Base-by-base conservation (phyloP, 2,329 filamentous ascomycete genomes). In the Ophiostoma tasmaniense region DNA sequence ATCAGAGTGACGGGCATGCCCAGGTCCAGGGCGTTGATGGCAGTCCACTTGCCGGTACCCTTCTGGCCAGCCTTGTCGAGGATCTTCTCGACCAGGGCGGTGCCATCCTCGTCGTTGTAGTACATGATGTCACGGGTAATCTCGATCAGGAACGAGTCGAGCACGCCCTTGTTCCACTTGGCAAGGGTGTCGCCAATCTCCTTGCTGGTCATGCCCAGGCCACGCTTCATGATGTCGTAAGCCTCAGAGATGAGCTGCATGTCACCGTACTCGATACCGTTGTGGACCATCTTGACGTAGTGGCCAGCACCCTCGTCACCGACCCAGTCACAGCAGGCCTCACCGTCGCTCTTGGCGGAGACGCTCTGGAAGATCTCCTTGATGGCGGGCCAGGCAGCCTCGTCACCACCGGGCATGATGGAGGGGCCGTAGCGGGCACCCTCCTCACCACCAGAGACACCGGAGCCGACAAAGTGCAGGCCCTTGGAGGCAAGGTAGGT, bases 251-350 rank as follows among this genome's bases (percentile, higher is more conserved):
- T 99, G 78, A 99, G 87, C 87, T 99, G 95, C 95, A 99, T 99
- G 85, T 99, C 95, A 89, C 95, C 95, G 81, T 99, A 99, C 85
- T 99, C 95, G 77, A 99, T 99, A 87, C 95, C 95, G 84, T 99
- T 99, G 90, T 99, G 95, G 73, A 99, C 95, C 95, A 99, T 99
- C 91, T 99, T 99, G 86, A 99, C 94, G 87, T 97, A 99, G 89
- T 99, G 95, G 76, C 95, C 95, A 83, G 95, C 92, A 88, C 95
- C 95, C 82, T 98, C 93, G 83, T 98, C 95, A 84, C 95, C 95
- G 77, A 99, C 95, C 95, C 95, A 99, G 83, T 99, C 95, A 80
- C 95, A 99, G 89, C 95, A 99, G 74, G 95, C 84, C 87, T 99
- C 95, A 77, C 89, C 90, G 78, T 97, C 94, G 81, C 91, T 96